Percentiles rank a stretch among this genome's conserved stretches.
Conservation (phyloP, 108 stramenopile species). For the Schizochytrium sp. region DNA sequence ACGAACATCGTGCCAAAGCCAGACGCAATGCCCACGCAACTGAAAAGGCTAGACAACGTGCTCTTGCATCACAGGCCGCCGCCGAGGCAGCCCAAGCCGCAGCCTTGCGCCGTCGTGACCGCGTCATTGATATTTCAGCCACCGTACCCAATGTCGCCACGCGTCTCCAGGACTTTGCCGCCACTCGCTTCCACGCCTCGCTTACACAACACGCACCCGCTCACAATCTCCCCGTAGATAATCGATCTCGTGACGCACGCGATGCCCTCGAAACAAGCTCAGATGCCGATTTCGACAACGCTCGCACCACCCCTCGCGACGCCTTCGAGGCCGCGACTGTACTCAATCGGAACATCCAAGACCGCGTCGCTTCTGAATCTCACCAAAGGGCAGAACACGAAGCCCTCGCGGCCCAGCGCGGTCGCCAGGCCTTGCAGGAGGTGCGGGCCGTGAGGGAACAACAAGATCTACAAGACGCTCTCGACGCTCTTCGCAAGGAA, state of each 20-base stretch:
- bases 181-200: not conserved
- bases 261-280: too few species aligned
- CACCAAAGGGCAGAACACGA: not conserved
- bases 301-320: too few species aligned
- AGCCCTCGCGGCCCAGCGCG: not conserved
- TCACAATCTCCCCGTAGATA: too few species aligned
- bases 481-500: not conserved
- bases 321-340: too few species aligned
- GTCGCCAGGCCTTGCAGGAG: not conserved
- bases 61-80: not conserved
- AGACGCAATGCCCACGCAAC: not conserved
- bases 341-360: too few species aligned
- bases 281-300: too few species aligned
- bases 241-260: too few species aligned
- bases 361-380: not conserved
- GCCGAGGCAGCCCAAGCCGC: not conserved
- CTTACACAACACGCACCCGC: not conserved
- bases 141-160: not conserved
- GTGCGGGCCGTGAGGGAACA: not conserved
- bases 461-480: not conserved
- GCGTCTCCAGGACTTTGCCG: not conserved
- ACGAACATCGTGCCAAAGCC: not conserved
- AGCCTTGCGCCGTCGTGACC: not conserved
- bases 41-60: not conserved
- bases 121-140: not conserved